A percentile compares a stretch with the other conserved stretches of the same genome.
Conservation (phyloP, 176 grass and related monocot species). For the Oryza brachyantha region DNA sequence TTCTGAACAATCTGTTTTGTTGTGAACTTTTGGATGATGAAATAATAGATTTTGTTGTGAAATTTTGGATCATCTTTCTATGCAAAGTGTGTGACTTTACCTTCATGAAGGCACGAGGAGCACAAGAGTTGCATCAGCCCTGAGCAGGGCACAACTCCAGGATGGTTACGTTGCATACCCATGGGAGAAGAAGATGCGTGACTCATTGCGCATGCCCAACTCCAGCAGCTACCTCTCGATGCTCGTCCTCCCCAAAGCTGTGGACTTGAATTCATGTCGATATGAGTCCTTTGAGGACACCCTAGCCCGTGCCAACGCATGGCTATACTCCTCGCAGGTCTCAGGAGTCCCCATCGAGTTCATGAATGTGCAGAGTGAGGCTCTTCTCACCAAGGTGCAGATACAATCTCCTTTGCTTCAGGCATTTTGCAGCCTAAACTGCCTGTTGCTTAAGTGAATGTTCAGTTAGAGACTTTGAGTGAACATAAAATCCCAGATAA, state of each 20-base stretch:
- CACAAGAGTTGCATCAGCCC: slow-evolving; percentile 59
- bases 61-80: not conserved
- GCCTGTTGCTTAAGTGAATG: not conserved
- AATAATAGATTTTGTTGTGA: not conserved
- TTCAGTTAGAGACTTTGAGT: slow-evolving; percentile 1
- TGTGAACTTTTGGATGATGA: not conserved
- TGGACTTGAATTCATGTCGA: slow-evolving; percentile 43
- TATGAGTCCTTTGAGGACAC: slow-evolving; percentile 72
- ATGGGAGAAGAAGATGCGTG: slow-evolving; percentile 71
- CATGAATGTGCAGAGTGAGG: slow-evolving; percentile 71
- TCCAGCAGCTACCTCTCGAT: slow-evolving; percentile 61
- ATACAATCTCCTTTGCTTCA: not conserved
- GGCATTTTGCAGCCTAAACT: not conserved
- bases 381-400: slow-evolving; percentile 78
- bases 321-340: slow-evolving; percentile 55
- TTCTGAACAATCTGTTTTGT: not conserved
- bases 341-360: slow-evolving; percentile 57
- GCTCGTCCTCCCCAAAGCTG: slow-evolving; percentile 61
- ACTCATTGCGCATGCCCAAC: slow-evolving; percentile 22
- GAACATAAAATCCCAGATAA: not conserved
- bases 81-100: not conserved
- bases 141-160: slow-evolving; percentile 67
- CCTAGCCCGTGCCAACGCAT: slow-evolving; percentile 53
- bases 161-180: slow-evolving; percentile 70
- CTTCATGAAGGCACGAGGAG: slow-evolving; percentile 53